Percentiles rank a stretch among this genome's conserved stretches.
Evolutionary conservation across 106 monocot genomes (phyloP).

Genomic region (Triglochin maritima): DNA sequence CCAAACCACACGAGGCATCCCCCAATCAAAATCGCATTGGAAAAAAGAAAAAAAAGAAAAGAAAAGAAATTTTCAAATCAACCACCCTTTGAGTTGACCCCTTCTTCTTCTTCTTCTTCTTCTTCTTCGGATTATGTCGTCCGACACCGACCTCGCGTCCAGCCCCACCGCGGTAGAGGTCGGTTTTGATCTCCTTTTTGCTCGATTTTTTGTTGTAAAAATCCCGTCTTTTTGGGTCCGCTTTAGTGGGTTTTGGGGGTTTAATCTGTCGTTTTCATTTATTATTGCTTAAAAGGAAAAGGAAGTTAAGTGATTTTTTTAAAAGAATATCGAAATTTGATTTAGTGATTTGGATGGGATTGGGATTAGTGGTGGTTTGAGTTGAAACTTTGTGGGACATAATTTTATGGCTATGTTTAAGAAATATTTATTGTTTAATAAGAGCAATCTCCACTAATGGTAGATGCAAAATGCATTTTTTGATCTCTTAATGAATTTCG

Average conservation of each 20-base stretch:
- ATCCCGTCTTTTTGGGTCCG: neutral
- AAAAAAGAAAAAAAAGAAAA: no score
- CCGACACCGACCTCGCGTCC: slow-evolving; percentile 4
- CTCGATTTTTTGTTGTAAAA: neutral
- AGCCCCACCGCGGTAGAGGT: slow-evolving; percentile 6
- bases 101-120: no score
- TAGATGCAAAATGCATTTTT: no score
- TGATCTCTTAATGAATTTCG: no score
- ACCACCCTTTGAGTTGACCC: no score
- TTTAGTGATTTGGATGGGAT: neutral
- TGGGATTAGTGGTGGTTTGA: neutral
- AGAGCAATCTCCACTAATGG: no score
- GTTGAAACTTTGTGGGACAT: no score
- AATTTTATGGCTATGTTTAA: no score
- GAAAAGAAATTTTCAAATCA: no score
- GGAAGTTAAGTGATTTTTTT: neutral
- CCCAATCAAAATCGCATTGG: no score
- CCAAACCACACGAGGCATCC: no score
- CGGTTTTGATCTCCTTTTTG: neutral
- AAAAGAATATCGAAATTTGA: neutral
- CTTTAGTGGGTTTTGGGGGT: neutral
- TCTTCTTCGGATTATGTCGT: neutral
- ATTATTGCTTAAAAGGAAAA: neutral
- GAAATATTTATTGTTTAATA: no score
- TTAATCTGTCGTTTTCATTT: neutral